Conservation (phyloP, 345 rosid species). For the Abelmoschus esculentus region DNA sequence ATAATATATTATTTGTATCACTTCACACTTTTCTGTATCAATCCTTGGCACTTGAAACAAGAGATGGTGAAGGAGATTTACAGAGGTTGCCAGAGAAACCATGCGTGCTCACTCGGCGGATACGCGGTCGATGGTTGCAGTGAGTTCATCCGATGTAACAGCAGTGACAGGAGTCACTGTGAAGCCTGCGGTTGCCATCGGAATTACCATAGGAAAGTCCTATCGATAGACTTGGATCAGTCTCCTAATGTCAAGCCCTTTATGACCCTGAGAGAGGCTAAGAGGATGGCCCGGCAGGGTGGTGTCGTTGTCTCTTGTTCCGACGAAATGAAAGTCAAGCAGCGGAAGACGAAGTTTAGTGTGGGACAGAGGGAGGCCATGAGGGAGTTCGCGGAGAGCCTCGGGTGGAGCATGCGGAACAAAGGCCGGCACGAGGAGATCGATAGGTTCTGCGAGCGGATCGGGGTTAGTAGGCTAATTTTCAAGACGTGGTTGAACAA, state of each 20-base stretch:
- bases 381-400: constrained; percentile 25
- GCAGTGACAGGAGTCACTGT: neutral
- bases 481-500: constrained; percentile 40
- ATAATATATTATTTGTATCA: neutral
- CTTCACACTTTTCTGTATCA: neutral
- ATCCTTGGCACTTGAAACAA: neutral
- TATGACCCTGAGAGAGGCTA: constrained; percentile 28
- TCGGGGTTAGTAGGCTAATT: constrained; percentile 28
- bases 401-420: constrained; percentile 35
- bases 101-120: neutral
- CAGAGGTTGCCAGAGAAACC: constrained; percentile 8
- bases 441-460: constrained; percentile 29
- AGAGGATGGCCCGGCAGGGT: constrained; percentile 22
- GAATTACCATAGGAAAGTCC: constrained; percentile 3
- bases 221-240: neutral
- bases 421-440: constrained; percentile 25
- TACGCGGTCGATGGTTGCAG: neutral
- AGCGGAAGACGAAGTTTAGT: constrained; percentile 33
- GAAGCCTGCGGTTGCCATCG: constrained; percentile 8
- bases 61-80: constrained; percentile 4
- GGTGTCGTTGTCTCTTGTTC: neutral
- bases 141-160: neutral
- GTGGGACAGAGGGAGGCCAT: constrained; percentile 27
- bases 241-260: neutral
- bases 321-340: neutral